A percentile compares a stretch with the other conserved stretches of the same genome.
phyloP scores from a whole-genome alignment of 2,329 filamentous ascomycete genomes.

The Arthrobotrys pseudoclavata region DNA sequence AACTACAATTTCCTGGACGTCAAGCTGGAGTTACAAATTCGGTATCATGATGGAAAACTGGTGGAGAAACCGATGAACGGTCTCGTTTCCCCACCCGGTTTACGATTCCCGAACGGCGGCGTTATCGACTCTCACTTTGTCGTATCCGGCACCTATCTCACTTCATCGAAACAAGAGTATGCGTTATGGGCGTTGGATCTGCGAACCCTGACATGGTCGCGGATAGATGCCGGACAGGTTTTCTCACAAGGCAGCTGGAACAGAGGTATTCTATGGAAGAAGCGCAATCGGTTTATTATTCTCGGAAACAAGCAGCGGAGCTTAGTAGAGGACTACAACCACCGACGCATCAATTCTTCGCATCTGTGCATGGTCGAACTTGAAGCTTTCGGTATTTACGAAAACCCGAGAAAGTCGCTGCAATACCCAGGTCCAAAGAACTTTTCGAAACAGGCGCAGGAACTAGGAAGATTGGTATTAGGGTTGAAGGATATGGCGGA shows the following conservation, averaged over 20 bases:
- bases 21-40: slow-evolving; percentile 91
- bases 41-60: slow-evolving; percentile 84
- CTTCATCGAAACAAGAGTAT: slow-evolving; percentile 98
- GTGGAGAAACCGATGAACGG: slow-evolving; percentile 91
- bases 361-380: slow-evolving; percentile 97
- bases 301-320: slow-evolving; percentile 93
- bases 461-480: slow-evolving; percentile 85
- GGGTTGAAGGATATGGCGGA: slow-evolving; percentile 87
- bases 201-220: slow-evolving; percentile 88
- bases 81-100: slow-evolving; percentile 86
- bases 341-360: slow-evolving; percentile 95
- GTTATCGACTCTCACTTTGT: slow-evolving; percentile 97
- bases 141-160: slow-evolving; percentile 96
- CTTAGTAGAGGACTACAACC: slow-evolving; percentile 97
- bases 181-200: slow-evolving; percentile 95
- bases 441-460: slow-evolving; percentile 82
- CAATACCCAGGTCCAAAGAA: slow-evolving; percentile 67
- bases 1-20: slow-evolving; percentile 99
- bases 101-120: slow-evolving; percentile 95
- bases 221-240: slow-evolving; percentile 93
- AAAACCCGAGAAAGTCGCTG: slow-evolving; percentile 78
- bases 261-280: slow-evolving; percentile 90
- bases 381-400: slow-evolving; percentile 96
- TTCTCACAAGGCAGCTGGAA: slow-evolving; percentile 99
- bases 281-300: slow-evolving; percentile 94